These are phyloP conservation scores for Tricholomella constricta DNA, from an alignment of 768 basidiomycete species.

Conservation along the genomic window DNA sequence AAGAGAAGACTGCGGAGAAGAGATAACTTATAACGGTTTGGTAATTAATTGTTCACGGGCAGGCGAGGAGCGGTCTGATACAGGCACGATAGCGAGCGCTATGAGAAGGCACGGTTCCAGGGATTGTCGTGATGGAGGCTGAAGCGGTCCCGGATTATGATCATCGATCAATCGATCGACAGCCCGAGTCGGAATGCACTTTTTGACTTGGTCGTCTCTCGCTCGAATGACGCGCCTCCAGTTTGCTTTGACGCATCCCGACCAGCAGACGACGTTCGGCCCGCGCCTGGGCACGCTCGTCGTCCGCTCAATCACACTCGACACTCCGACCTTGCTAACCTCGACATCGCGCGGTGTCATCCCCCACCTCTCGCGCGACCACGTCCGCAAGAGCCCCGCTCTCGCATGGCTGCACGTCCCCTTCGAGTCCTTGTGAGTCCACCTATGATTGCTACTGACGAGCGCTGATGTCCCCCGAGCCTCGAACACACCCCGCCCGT, in stretches of 20 bases:
- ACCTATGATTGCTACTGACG: constrained; percentile 1
- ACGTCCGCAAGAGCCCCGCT: constrained; percentile 44
- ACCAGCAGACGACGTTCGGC: constrained; percentile 23
- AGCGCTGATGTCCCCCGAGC: constrained; percentile 30
- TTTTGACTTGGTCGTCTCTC: no score
- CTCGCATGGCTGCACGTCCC: constrained; percentile 70
- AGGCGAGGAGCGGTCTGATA: no score
- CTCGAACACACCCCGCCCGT: constrained; percentile 68
- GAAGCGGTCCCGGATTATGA: no score
- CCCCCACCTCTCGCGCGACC: constrained; percentile 72
- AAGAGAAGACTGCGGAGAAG: no score
- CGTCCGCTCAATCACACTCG: constrained; percentile 37
- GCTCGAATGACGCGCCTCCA: background rate
- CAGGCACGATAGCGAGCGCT: no score
- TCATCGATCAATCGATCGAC: no score
- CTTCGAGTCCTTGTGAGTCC: constrained; percentile 80
- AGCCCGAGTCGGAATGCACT: no score
- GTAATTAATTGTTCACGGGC: no score
- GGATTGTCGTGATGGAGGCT: no score
- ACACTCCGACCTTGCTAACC: constrained; percentile 64
- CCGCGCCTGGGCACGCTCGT: constrained; percentile 37
- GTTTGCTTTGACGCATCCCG: constrained; percentile 4
- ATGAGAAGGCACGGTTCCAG: no score
- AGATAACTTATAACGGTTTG: no score
- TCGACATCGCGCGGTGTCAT: constrained; percentile 73